A percentile compares a stretch with the other conserved stretches of the same genome.
These are phyloP conservation scores for Quercus phellos DNA, from an alignment of 331 rosid species.

Conservation along the genomic window DNA sequence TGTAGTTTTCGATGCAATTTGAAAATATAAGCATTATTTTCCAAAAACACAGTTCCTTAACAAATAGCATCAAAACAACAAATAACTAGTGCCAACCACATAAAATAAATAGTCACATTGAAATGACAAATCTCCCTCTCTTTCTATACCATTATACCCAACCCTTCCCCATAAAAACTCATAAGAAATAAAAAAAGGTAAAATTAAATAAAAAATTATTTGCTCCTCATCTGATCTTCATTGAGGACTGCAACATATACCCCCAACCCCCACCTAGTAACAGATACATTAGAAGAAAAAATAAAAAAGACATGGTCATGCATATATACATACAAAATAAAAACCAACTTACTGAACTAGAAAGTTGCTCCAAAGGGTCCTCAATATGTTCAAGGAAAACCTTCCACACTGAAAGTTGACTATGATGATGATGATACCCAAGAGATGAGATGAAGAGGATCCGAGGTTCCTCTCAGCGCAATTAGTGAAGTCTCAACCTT, in stretches of 20 bases:
- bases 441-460: conserved; percentile 64
- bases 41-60: conserved; percentile 20
- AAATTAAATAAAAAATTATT: conserved; percentile 34
- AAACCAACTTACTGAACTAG: conserved; percentile 28
- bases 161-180: conserved; percentile 21
- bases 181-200: conserved; percentile 13
- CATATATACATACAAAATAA: conserved; percentile 35
- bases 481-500: conserved; percentile 46
- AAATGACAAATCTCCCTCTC: conserved; percentile 39
- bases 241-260: conserved; percentile 38
- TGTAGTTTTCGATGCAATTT: not conserved
- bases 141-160: conserved; percentile 47
- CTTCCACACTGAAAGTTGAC: conserved; percentile 5
- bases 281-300: conserved; percentile 16
- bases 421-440: conserved; percentile 5
- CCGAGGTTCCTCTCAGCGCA: conserved; percentile 99
- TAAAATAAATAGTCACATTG: conserved; percentile 28
- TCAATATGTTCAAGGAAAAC: conserved; percentile 15
- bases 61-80: conserved; percentile 16
- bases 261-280: conserved; percentile 32
- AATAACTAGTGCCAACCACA: conserved; percentile 13
- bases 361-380: conserved; percentile 26
- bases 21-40: conserved; percentile 7
- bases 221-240: conserved; percentile 27
- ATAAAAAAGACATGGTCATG: conserved; percentile 22